These are phyloP conservation scores for Lactarius psammicola DNA, from an alignment of 768 basidiomycete species.

Conservation along the genomic window DNA sequence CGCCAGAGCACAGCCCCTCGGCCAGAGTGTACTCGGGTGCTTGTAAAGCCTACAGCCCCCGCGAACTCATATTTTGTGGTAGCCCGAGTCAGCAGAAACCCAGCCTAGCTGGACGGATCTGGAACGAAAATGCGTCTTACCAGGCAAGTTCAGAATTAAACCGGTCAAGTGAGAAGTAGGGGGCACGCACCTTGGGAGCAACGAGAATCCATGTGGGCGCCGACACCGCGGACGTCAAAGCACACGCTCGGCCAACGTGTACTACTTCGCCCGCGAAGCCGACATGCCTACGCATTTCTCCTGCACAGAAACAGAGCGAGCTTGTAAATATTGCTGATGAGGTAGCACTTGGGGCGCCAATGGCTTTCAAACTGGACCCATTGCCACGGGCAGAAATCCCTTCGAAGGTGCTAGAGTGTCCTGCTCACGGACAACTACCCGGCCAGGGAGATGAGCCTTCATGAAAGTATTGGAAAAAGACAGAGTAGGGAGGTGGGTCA, in stretches of 20 bases:
- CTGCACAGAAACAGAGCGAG: neutral
- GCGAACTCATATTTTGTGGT: too few species aligned
- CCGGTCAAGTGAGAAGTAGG: neutral
- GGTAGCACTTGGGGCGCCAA: neutral
- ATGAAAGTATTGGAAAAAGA: neutral
- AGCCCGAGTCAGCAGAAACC: neutral
- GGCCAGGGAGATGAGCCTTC: constrained; percentile 2
- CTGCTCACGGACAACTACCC: neutral
- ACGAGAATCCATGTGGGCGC: neutral
- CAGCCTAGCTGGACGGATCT: neutral
- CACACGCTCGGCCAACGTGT: constrained; percentile 16
- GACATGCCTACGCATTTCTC: neutral
- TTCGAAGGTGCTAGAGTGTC: neutral
- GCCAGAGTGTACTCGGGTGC: neutral
- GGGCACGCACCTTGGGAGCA: neutral
- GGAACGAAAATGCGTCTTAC: neutral
- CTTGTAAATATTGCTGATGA: neutral
- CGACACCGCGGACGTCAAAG: constrained; percentile 5
- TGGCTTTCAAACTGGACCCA: too few species aligned
- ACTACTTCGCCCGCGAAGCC: constrained; percentile 1
- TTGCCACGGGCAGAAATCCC: neutral
- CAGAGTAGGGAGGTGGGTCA: neutral
- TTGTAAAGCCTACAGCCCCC: neutral
- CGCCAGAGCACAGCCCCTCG: neutral
- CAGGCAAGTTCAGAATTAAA: neutral